These are phyloP conservation scores for Dispira simplex DNA, from an alignment of 192 early-diverging fungal species.

Conservation along the genomic window DNA sequence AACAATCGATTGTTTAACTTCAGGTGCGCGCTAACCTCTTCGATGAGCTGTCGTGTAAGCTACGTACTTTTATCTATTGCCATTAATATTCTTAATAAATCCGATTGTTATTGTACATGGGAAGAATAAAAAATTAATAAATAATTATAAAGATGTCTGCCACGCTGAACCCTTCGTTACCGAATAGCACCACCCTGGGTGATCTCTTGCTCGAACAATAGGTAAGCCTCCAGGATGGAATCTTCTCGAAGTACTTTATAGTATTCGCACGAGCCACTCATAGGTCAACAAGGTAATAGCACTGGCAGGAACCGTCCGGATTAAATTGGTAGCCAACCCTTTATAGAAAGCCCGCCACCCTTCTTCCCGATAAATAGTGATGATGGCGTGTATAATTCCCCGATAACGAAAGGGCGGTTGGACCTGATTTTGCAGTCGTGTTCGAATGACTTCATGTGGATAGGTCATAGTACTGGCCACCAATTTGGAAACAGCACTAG, in stretches of 20 bases:
- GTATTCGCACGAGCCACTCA: conserved; percentile 57
- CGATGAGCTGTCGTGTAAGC: too few relatives aligned
- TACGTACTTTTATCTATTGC: too few relatives aligned
- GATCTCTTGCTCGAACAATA: too few relatives aligned
- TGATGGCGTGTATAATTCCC: conserved; percentile 65
- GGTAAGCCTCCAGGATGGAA: too few relatives aligned
- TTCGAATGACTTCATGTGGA: conserved; percentile 91
- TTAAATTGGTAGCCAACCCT: conserved; percentile 70
- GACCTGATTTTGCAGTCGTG: conserved; percentile 79
- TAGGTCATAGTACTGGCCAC: conserved; percentile 79
- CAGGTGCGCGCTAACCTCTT: too few relatives aligned
- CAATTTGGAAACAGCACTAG: conserved; percentile 79
- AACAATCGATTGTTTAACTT: too few relatives aligned
- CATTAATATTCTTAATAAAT: too few relatives aligned
- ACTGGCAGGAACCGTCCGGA: conserved; percentile 78
- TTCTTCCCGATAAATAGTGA: conserved; percentile 59
- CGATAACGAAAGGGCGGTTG: conserved; percentile 56
- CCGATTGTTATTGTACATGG: too few relatives aligned
- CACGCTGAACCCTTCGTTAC: too few relatives aligned
- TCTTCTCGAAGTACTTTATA: conserved; percentile 16
- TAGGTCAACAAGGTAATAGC: conserved; percentile 80
- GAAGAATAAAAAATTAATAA: too few relatives aligned
- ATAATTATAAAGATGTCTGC: too few relatives aligned
- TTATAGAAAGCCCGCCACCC: conserved; percentile 73
- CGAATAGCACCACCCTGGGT: too few relatives aligned